phyloP scores from a whole-genome alignment of 176 grass and related monocot genomes.

The Lolium rigidum region DNA sequence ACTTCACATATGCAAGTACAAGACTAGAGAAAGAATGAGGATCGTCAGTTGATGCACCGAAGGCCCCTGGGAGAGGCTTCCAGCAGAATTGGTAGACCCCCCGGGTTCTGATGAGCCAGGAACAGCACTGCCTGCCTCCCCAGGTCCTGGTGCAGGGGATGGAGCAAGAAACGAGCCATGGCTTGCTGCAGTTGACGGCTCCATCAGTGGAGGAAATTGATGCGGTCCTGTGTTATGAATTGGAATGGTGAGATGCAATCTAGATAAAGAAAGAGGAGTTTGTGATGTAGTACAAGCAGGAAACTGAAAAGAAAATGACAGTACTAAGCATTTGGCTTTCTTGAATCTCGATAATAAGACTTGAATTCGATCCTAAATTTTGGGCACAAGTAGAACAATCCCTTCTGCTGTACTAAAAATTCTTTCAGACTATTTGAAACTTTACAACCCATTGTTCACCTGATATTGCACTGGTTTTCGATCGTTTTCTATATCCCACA shows the following conservation, averaged over 20 bases:
- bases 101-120: slow-evolving; percentile 50
- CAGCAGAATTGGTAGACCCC: slow-evolving; percentile 40
- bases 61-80: slow-evolving; percentile 32
- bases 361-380: not conserved
- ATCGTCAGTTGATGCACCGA: slow-evolving; percentile 18
- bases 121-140: slow-evolving; percentile 58
- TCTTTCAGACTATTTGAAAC: not conserved
- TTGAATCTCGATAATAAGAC: not conserved
- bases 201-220: slow-evolving; percentile 66
- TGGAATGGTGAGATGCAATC: not conserved
- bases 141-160: slow-evolving; percentile 63
- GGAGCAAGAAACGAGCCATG: slow-evolving; percentile 55
- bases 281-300: not conserved
- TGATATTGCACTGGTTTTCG: not conserved
- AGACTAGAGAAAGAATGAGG: slow-evolving; percentile 47
- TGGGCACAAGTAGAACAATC: not conserved
- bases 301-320: not conserved
- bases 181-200: slow-evolving; percentile 48
- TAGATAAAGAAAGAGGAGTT: slow-evolving; percentile 1
- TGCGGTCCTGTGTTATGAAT: slow-evolving; percentile 56
- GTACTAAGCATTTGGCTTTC: not conserved
- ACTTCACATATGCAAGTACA: slow-evolving; percentile 55
- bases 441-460: not conserved
- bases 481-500: not conserved
- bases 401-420: too few species aligned